These are phyloP conservation scores for Brassica carinata DNA, from an alignment of 345 rosid species.

Conservation along the genomic window DNA sequence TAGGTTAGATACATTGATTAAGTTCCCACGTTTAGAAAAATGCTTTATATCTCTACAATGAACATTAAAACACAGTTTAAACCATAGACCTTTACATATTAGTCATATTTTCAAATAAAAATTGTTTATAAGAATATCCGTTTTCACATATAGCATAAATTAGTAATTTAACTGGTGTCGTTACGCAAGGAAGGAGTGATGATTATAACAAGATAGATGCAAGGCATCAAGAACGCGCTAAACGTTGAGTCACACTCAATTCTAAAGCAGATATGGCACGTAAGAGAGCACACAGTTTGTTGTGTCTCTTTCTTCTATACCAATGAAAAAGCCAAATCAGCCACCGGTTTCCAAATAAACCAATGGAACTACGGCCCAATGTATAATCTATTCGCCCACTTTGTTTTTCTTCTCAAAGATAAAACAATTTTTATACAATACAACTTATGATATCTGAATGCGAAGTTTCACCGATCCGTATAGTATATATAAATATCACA, in stretches of 20 bases:
- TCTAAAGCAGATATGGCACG: constrained; percentile 14
- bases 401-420: background rate
- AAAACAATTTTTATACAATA: too few relatives aligned
- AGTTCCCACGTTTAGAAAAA: background rate
- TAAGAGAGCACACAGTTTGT: constrained; percentile 32
- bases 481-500: constrained; percentile 17
- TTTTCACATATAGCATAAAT: background rate
- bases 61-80: background rate
- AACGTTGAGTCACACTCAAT: background rate
- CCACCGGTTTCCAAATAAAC: constrained; percentile 36
- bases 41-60: background rate
- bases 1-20: background rate
- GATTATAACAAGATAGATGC: background rate
- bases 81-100: background rate
- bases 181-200: background rate
- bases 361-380: constrained; percentile 33
- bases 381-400: background rate
- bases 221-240: constrained; percentile 2
- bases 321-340: constrained; percentile 32
- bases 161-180: background rate
- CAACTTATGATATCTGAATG: background rate
- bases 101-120: background rate
- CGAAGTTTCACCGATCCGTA: background rate
- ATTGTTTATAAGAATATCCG: background rate
- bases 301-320: background rate